Evolutionary conservation across 768 basidiomycete genomes (phyloP).

Genomic region (Hemileccinum impolitum): DNA sequence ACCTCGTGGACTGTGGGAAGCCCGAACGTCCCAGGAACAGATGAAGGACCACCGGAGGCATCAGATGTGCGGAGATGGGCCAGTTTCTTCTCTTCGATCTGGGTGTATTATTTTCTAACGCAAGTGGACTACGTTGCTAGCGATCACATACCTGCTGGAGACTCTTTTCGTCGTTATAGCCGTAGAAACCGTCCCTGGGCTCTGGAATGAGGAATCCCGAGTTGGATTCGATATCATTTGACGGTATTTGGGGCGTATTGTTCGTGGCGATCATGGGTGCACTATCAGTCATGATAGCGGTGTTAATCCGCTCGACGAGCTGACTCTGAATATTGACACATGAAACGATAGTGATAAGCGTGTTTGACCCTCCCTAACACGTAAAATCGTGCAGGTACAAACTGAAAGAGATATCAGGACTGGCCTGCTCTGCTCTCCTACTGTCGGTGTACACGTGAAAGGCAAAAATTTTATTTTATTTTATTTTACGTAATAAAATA

Average conservation of each 20-base stretch:
- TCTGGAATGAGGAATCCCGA: constrained; percentile 41
- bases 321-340: constrained; percentile 2
- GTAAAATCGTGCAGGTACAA: not conserved
- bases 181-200: constrained; percentile 71
- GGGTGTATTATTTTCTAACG: not conserved
- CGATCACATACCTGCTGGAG: constrained; percentile 60
- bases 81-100: constrained; percentile 76
- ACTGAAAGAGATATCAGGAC: too few species aligned
- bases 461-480: too few species aligned
- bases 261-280: not conserved
- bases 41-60: constrained; percentile 30
- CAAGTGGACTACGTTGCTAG: not conserved
- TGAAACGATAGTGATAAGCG: constrained; percentile 1
- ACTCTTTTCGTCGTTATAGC: constrained; percentile 75
- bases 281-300: constrained; percentile 14
- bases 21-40: constrained; percentile 35
- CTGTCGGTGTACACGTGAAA: too few species aligned
- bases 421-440: too few species aligned
- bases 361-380: constrained; percentile 13
- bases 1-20: constrained; percentile 34
- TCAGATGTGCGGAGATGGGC: constrained; percentile 66
- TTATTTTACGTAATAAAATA: constrained; percentile 10
- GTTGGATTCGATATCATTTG: constrained; percentile 12
- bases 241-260: not conserved
- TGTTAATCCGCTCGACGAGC: not conserved